Evolutionary conservation across 345 rosid species (phyloP).

Genomic region (Conringia planisiliqua): DNA sequence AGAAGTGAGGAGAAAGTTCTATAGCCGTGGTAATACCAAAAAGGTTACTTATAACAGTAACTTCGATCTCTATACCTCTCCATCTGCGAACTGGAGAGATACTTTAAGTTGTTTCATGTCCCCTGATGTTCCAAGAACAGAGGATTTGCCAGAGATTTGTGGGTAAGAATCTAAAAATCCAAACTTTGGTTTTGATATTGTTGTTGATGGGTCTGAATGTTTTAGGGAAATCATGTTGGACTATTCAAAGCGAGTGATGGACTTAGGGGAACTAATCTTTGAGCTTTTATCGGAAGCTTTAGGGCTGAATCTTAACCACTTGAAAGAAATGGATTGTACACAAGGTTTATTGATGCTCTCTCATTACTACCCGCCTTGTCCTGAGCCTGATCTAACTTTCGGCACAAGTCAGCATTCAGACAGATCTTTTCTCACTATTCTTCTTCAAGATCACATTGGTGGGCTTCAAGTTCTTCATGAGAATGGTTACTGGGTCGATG

Average conservation of each 20-base stretch:
- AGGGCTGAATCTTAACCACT: constrained; percentile 40
- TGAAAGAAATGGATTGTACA: constrained; percentile 39
- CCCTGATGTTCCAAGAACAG: constrained; percentile 30
- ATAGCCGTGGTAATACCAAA: constrained; percentile 8
- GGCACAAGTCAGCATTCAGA: constrained; percentile 48
- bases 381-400: constrained; percentile 47
- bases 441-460: constrained; percentile 55
- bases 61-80: constrained; percentile 32
- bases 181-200: neutral
- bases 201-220: neutral
- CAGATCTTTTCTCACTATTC: constrained; percentile 47
- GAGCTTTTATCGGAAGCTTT: constrained; percentile 55
- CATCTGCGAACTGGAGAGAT: constrained; percentile 43
- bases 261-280: constrained; percentile 35
- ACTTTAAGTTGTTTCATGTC: constrained; percentile 16
- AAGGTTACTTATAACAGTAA: constrained; percentile 10
- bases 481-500: constrained; percentile 39
- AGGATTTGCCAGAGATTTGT: constrained; percentile 40
- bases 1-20: constrained; percentile 14
- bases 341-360: constrained; percentile 35
- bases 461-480: constrained; percentile 56
- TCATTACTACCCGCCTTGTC: constrained; percentile 60
- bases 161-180: constrained; percentile 21
- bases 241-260: constrained; percentile 36
- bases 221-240: constrained; percentile 41